Percentiles rank a stretch among this genome's conserved stretches.
Evolutionary conservation across 768 basidiomycete genomes (phyloP).

Genomic region (Agaricus sinodeliciosus): DNA sequence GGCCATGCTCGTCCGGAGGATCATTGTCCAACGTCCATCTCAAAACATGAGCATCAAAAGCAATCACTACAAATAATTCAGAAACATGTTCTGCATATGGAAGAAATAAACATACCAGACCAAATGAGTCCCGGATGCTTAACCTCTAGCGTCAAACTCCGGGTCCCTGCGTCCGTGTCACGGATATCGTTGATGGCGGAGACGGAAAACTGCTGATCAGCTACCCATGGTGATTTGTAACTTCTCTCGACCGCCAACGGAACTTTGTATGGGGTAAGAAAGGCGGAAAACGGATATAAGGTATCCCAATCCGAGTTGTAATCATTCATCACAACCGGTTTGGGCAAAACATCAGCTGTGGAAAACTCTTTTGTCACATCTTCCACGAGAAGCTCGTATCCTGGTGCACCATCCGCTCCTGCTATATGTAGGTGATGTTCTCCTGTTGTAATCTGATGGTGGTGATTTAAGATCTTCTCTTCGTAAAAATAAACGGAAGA

Average conservation of each 20-base stretch:
- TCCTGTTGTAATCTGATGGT: slow-evolving; percentile 55
- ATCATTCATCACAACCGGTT: slow-evolving; percentile 58
- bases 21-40: slow-evolving; percentile 77
- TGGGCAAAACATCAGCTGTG: slow-evolving; percentile 28
- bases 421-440: slow-evolving; percentile 78
- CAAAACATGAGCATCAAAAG: slow-evolving; percentile 87
- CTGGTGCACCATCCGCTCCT: slow-evolving; percentile 76
- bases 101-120: slow-evolving; percentile 48
- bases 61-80: slow-evolving; percentile 47
- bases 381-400: slow-evolving; percentile 55
- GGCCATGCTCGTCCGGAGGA: slow-evolving; percentile 66
- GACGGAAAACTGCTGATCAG: slow-evolving; percentile 40
- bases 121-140: slow-evolving; percentile 80
- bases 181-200: slow-evolving; percentile 49
- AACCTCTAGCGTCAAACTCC: slow-evolving; percentile 63
- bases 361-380: slow-evolving; percentile 60
- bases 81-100: background rate
- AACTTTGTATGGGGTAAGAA: slow-evolving; percentile 81
- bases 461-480: background rate
- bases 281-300: slow-evolving; percentile 75
- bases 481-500: background rate
- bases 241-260: slow-evolving; percentile 43
- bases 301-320: slow-evolving; percentile 87
- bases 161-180: slow-evolving; percentile 52
- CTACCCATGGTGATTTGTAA: slow-evolving; percentile 47